Evolutionary conservation across 805 yeast genomes (phyloP), one percentile per base, ranked within the genome.

Genomic region (Huiozyma sinensis): DNA sequence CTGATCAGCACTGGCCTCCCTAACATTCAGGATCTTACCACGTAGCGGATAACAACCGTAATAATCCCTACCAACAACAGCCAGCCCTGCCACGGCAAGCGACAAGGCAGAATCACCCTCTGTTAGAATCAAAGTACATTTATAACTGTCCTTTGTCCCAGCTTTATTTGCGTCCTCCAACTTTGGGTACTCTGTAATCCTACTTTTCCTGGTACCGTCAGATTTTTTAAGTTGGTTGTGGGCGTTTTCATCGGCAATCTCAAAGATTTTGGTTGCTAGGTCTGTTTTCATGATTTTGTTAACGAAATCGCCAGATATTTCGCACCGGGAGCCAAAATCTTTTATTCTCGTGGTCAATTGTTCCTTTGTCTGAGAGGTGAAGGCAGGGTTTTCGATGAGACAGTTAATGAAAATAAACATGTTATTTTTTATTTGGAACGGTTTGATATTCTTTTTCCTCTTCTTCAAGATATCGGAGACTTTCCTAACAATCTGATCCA

Each of bases 21-120:
- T 77, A 6, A 92, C 98, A 57, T 92, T 92, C 45, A 92, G 70
- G 65, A 92, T 72, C 63, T 92, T 92, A 75, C 98, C 98, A 60
- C 95, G 78, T 38, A 92, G 69, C 1, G 98, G 98, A 65, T 83
- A 92, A 52, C 95, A 88, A 4, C 98, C 98, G 57, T 88, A 92
- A 53, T 76, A 78, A 62, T 92, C 96, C 64, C 97, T 76, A 28
- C 98, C 98, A 37, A 92, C 95, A 29, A 90, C 95, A 0, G 95
- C 82, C 33, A 92, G 70, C 29, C 98, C 98, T 3, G 94, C 84
- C 10, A 86, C 92, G 1, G 98, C 98, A 48, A 86, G 71, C 2
- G 95, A 76, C 69, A 77, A 71, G 52, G 98, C 98, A 50, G 98
- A 92, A 58, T 89, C 96, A 58, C 98, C 98, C 68, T 92, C 98